A percentile compares a stretch with the other conserved stretches of the same genome.
Conservation (phyloP, 805 yeast species). For the Zygoascus flipseniorum region DNA sequence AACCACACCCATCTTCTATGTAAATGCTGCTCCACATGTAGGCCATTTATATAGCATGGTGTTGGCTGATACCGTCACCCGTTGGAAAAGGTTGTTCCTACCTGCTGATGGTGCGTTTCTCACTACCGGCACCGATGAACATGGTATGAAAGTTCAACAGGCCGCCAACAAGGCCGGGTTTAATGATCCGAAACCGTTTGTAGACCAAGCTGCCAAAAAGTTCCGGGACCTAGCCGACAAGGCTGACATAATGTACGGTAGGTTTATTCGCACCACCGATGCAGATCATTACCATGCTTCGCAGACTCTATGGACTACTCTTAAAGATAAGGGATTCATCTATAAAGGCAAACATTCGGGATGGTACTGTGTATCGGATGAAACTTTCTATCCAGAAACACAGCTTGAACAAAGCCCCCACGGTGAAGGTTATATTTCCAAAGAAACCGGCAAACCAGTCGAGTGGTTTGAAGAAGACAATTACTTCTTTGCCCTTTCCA, state of each 20-base stretch:
- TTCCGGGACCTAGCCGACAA: slow-evolving; percentile 57
- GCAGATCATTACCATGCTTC: slow-evolving; percentile 64
- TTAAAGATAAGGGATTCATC: slow-evolving; percentile 54
- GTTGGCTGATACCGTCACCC: slow-evolving; percentile 63
- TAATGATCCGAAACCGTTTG: not conserved
- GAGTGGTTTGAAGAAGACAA: slow-evolving; percentile 69
- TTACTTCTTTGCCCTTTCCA: slow-evolving; percentile 71
- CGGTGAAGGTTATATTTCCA: slow-evolving; percentile 27
- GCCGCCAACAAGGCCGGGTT: slow-evolving; percentile 46
- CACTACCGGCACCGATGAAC: slow-evolving; percentile 95
- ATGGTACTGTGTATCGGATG: slow-evolving; percentile 94
- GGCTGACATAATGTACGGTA: slow-evolving; percentile 51
- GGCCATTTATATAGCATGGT: slow-evolving; percentile 90
- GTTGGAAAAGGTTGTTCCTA: slow-evolving; percentile 47
- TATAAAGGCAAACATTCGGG: slow-evolving; percentile 82
- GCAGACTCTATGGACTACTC: slow-evolving; percentile 55
- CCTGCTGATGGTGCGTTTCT: slow-evolving; percentile 30
- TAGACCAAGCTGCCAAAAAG: slow-evolving; percentile 24
- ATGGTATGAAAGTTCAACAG: slow-evolving; percentile 85
- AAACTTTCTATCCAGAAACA: slow-evolving; percentile 80
- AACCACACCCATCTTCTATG: slow-evolving; percentile 93
- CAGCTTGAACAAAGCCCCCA: slow-evolving; percentile 39
- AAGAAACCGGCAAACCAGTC: slow-evolving; percentile 73
- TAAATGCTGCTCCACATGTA: slow-evolving; percentile 89
- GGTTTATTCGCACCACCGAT: slow-evolving; percentile 91